Base-by-base conservation (phyloP, 768 basidiomycete species). In the Guyanaporus albipodus region DNA sequence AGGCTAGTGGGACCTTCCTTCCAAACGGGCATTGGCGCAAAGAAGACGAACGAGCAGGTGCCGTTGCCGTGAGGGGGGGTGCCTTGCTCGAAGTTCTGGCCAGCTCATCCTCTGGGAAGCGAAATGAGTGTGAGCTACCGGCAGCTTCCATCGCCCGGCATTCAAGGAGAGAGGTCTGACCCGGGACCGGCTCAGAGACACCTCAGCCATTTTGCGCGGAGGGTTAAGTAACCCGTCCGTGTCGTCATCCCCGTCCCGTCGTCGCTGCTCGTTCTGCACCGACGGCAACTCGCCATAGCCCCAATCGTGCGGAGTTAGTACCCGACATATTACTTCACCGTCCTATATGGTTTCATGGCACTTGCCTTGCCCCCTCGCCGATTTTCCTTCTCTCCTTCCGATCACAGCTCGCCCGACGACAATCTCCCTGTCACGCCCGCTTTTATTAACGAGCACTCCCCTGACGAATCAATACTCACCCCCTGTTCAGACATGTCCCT, bases 401-500 rank as follows among this genome's bases (percentile, higher is more conserved):
- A 66, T 60, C 50, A 53, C 49, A 62, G 53, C 60, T 40, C 53
- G 49, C 46, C 43, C 41, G 44, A 55, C 57, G 53, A 52, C 44
- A 56, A 55, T 62, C 53, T 46, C 4, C 14, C 44, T 28, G 35
- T 38, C 49, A 44, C n/a, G 11, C 46, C 18, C 27, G 7, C 52
- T 48, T 54, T 53, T 66, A 61, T 59, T 51, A 57, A 50, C 53
- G 44, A 61, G 58, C 54, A 46, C 49, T 54, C 54, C 59, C 57
- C 58, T 57, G 54, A 52, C 52, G 33, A 45, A 55, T 8, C 50
- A 41, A 49, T 52, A 54, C 58, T 43, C 42, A 33, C 53, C 44
- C 44, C 42, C 42, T 34, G 35, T 35, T 40, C 31, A 36, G 33
- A 38, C 41, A 81, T 82, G 80, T 75, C 78, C 46, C 72, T 74